These are phyloP conservation scores for Candida tetrigidarum DNA, from an alignment of 1,139 yeast species.

Conservation along the genomic window DNA sequence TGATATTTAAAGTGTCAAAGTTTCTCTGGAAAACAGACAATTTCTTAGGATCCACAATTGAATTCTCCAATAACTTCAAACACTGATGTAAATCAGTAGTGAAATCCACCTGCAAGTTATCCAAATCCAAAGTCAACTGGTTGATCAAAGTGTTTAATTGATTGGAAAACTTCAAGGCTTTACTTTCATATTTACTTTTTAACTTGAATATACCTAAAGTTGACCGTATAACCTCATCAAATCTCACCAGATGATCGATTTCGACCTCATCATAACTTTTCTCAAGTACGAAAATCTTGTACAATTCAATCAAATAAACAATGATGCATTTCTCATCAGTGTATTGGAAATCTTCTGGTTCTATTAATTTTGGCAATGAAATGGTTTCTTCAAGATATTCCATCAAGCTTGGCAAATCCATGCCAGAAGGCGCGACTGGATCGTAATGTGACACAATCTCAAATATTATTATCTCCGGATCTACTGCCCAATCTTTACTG, in stretches of 20 bases:
- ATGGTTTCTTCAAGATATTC: slow-evolving; percentile 36
- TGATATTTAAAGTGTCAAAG: slow-evolving; percentile 5
- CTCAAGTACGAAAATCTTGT: slow-evolving; percentile 49
- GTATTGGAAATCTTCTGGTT: slow-evolving; percentile 59
- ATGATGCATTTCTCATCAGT: slow-evolving; percentile 73
- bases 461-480: slow-evolving; percentile 30
- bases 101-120: slow-evolving; percentile 10
- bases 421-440: slow-evolving; percentile 23
- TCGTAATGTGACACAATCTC: slow-evolving; percentile 28
- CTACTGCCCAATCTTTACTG: slow-evolving; percentile 44
- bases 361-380: slow-evolving; percentile 61
- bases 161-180: slow-evolving; percentile 33
- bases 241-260: slow-evolving; percentile 6
- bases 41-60: slow-evolving; percentile 1
- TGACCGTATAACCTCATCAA: slow-evolving; percentile 19
- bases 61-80: slow-evolving; percentile 4
- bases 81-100: slow-evolving; percentile 6
- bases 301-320: slow-evolving; percentile 70
- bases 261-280: slow-evolving; percentile 10
- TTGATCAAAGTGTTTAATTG: slow-evolving; percentile 23
- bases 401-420: slow-evolving; percentile 29
- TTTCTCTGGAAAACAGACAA: slow-evolving; percentile 1
- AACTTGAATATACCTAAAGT: slow-evolving; percentile 19
- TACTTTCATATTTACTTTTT: slow-evolving; percentile 37
- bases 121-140: slow-evolving; percentile 13